These are phyloP conservation scores for Paraconiothyrium sp. DNA, from an alignment of 2,329 filamentous ascomycete species.

Conservation along the genomic window DNA sequence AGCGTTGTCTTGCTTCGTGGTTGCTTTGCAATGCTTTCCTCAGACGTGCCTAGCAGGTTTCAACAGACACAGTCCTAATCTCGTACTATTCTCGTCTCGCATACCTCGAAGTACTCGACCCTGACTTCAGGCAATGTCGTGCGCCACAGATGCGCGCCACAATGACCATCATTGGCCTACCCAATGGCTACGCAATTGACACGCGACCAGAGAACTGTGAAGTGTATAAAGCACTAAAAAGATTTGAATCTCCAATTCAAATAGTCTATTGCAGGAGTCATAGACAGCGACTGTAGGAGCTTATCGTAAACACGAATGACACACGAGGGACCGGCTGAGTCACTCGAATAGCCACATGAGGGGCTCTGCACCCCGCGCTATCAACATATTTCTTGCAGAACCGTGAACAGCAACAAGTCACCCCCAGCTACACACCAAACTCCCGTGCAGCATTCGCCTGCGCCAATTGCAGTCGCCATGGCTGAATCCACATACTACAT, in stretches of 20 bases:
- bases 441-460: neutral
- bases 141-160: conserved; percentile 19
- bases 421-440: conserved; percentile 19
- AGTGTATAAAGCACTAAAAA: neutral
- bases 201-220: conserved; percentile 11
- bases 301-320: conserved; percentile 28
- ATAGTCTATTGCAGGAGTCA: neutral
- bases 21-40: neutral
- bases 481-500: conserved; percentile 69
- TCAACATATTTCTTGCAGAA: conserved; percentile 37
- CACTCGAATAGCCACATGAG: conserved; percentile 35
- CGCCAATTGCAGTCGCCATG: conserved; percentile 46
- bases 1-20: neutral
- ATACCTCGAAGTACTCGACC: no score
- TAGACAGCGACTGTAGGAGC: conserved; percentile 12
- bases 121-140: neutral
- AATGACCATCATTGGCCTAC: neutral
- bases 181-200: neutral
- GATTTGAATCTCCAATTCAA: no score
- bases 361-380: conserved; percentile 29
- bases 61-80: neutral
- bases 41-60: neutral
- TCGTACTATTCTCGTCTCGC: neutral
- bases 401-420: conserved; percentile 23
- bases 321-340: conserved; percentile 9